phyloP scores from a whole-genome alignment of 371 early-diverging fungal species.

The Furculomyces boomerangus region DNA sequence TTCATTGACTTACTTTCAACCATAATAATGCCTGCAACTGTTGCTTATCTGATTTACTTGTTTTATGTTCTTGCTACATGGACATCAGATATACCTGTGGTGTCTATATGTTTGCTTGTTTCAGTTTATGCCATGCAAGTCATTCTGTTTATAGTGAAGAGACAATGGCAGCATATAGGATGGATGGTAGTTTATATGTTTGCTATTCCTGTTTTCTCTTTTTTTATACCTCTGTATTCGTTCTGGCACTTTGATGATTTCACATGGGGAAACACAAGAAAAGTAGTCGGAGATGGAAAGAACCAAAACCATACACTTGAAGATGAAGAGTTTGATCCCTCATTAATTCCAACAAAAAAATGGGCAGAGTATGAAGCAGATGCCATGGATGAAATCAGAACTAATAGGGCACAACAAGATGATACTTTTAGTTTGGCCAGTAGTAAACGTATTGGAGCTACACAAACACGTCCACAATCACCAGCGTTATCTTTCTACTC shows the following conservation, averaged over 20 bases:
- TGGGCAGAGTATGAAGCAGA: conserved; percentile 79
- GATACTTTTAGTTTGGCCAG: too few relatives aligned
- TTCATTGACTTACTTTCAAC: conserved; percentile 79
- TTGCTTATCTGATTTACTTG: conserved; percentile 57
- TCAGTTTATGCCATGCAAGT: conserved; percentile 66
- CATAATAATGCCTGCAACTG: conserved; percentile 69
- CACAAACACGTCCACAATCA: too few relatives aligned
- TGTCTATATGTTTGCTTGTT: conserved; percentile 40
- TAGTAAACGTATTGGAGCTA: too few relatives aligned
- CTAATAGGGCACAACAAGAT: background rate
- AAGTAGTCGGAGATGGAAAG: conserved; percentile 74
- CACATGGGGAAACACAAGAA: conserved; percentile 94
- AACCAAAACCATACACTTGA: conserved; percentile 31
- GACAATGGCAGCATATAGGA: conserved; percentile 82
- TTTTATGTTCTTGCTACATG: conserved; percentile 56
- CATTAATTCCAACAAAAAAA: conserved; percentile 66
- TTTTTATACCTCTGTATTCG: conserved; percentile 59
- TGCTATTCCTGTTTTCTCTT: conserved; percentile 65
- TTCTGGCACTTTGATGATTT: conserved; percentile 97
- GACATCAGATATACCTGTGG: conserved; percentile 64
- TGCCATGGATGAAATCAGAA: background rate
- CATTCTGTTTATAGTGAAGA: conserved; percentile 55
- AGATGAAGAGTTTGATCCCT: conserved; percentile 63
- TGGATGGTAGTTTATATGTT: conserved; percentile 84
- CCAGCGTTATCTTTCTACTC: background rate